Base-by-base conservation (phyloP, 192 early-diverging fungal species). In the Coemansia sp. region DNA sequence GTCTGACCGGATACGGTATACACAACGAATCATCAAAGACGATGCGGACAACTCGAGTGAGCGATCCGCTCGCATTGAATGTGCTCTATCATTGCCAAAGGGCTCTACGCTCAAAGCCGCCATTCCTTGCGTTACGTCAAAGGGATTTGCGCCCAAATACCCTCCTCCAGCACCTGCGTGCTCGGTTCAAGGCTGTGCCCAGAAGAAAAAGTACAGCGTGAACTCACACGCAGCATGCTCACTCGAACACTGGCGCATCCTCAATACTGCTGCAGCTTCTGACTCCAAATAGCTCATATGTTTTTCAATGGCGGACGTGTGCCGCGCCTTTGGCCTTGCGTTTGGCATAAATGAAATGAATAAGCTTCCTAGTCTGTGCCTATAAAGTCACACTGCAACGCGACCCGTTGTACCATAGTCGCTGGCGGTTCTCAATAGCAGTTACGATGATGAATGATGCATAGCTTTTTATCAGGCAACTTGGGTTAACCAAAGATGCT, bases 151-250 rank as follows among this genome's bases (percentile, higher is more conserved):
- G 55, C 71, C 75, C 0, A 35, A 55, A 3, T 87, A 87, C 52
- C 86, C 88, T n/a, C 60, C 71, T 7, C 77, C 84, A 0, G 25
- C 60, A 10, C 75, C 83, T 3, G 41, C 32, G 10, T 90, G 87
- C 66, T 75, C 84, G 0, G 71, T 87, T 0, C 14, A 56, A 11
- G 78, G 83, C 11, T 88, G 87, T 49, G 20, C 54, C 13, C 61
- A 78, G 43, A 70, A 67, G 32, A 88, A 88, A 66, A 86, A 83
- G 67, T 90, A 90, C 66, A 73, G 56, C 17, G 84, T 81, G 54
- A 57, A 57, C 25, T 67, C 78, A 10, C 81, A 81, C 42, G 73
- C 83, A 40, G 87, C 86, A 0, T 89, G 88, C 59, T 87, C 85
- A 22, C 73, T 89, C 41, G 83, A 83, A n/a, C 88, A 89, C 52